phyloP scores from a whole-genome alignment of 257 asterid genomes.

The Solanum peruvianum region DNA sequence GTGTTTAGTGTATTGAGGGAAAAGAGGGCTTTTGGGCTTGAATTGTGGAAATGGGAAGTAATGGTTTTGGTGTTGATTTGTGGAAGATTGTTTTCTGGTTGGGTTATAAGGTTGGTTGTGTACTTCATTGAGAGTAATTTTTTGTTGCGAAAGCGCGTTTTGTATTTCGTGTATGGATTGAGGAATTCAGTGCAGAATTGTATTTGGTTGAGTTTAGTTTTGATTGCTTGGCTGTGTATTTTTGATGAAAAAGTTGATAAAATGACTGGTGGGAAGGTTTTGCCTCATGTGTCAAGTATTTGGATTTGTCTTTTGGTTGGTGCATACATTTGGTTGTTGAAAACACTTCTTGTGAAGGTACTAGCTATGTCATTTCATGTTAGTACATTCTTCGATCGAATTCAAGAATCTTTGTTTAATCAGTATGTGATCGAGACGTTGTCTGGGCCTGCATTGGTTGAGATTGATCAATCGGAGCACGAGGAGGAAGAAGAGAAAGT shows the following conservation, averaged over 20 bases:
- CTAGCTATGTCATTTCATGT: conserved; percentile 80
- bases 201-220: conserved; percentile 66
- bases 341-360: conserved; percentile 75
- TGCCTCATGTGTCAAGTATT: conserved; percentile 48
- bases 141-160: conserved; percentile 52
- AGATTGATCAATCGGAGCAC: conserved; percentile 33
- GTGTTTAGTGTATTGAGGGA: conserved; percentile 18
- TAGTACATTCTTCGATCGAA: conserved; percentile 70
- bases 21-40: conserved; percentile 17
- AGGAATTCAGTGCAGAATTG: conserved; percentile 81
- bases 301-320: conserved; percentile 85
- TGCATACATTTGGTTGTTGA: conserved; percentile 66
- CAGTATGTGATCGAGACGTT: conserved; percentile 64
- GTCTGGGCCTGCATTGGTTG: conserved; percentile 62
- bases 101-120: conserved; percentile 57
- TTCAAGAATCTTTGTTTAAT: conserved; percentile 68
- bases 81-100: conserved; percentile 76
- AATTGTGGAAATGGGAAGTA: conserved; percentile 79
- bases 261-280: conserved; percentile 20
- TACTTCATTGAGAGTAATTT: conserved; percentile 56
- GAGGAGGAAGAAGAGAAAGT: conserved; percentile 74
- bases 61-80: conserved; percentile 66
- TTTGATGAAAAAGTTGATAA: conserved; percentile 47
- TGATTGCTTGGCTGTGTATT: conserved; percentile 72
- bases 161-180: conserved; percentile 78